Conservation (phyloP, 352 stramenopile genomes). For the Globisporangium recalcitrans region DNA sequence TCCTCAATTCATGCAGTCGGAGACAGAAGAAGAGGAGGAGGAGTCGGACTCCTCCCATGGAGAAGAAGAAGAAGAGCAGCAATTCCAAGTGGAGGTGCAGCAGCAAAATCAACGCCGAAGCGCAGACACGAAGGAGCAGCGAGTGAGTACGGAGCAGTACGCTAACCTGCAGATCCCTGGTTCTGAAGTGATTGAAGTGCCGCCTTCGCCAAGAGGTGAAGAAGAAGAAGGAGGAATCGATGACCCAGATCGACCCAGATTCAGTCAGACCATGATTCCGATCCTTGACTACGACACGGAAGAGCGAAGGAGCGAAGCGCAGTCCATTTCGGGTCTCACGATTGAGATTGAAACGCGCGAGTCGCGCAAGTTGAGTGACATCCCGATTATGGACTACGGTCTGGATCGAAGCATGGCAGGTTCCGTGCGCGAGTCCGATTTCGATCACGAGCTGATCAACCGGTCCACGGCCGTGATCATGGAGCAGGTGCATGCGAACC, state of each 20-base stretch:
- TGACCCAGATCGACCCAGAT: background rate
- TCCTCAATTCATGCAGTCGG: conserved; percentile 12
- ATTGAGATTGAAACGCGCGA: conserved; percentile 9
- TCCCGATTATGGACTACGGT: conserved; percentile 13
- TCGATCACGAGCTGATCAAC: conserved; percentile 42
- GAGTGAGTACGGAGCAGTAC: background rate
- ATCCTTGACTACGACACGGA: conserved; percentile 11
- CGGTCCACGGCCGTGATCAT: conserved; percentile 34
- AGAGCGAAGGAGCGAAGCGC: conserved; percentile 8
- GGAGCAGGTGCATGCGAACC: conserved; percentile 36
- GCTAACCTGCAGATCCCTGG: conserved; percentile 7
- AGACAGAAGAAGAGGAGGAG: background rate
- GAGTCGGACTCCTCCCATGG: background rate
- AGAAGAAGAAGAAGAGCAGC: background rate
- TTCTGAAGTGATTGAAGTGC: conserved; percentile 10
- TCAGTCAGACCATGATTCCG: conserved; percentile 17
- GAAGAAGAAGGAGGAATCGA: background rate
- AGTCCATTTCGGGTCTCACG: background rate
- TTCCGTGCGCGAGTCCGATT: conserved; percentile 26
- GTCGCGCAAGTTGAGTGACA: conserved; percentile 18
- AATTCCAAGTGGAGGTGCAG: background rate
- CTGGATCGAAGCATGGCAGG: conserved; percentile 11
- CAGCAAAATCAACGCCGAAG: background rate
- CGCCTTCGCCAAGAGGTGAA: background rate
- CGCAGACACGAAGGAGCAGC: background rate